phyloP scores from a whole-genome alignment of 2,329 filamentous ascomycete species.

The Colletotrichum chlorophyti region DNA sequence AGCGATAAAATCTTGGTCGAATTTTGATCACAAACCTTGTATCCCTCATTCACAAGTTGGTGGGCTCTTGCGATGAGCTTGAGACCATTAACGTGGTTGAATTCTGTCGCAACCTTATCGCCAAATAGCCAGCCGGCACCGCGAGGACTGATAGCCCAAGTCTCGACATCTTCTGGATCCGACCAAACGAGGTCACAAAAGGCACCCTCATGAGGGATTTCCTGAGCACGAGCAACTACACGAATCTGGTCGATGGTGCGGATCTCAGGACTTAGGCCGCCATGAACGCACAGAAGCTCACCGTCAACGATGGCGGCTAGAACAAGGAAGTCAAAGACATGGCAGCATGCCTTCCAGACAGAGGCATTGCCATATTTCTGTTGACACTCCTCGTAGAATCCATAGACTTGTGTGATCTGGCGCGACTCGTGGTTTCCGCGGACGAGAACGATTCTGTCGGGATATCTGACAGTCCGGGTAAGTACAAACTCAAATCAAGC shows the following conservation, averaged over 20 bases:
- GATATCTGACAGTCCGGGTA: slow-evolving; percentile 72
- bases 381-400: slow-evolving; percentile 98
- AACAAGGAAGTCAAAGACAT: slow-evolving; percentile 98
- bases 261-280: slow-evolving; percentile 87
- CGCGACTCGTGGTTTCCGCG: slow-evolving; percentile 97
- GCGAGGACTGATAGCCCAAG: slow-evolving; percentile 92
- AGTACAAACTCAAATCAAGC: slow-evolving; percentile 26
- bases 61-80: slow-evolving; percentile 97
- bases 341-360: slow-evolving; percentile 99
- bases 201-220: slow-evolving; percentile 97
- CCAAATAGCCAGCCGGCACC: slow-evolving; percentile 99
- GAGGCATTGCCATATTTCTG: slow-evolving; percentile 98
- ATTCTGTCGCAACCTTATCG: slow-evolving; percentile 96
- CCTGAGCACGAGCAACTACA: slow-evolving; percentile 95
- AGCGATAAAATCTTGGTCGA: slow-evolving; percentile 28
- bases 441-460: slow-evolving; percentile 92
- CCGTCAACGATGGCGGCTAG: slow-evolving; percentile 97
- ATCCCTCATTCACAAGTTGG: slow-evolving; percentile 97
- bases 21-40: slow-evolving; percentile 69
- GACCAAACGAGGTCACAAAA: slow-evolving; percentile 99
- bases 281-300: slow-evolving; percentile 97
- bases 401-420: slow-evolving; percentile 97
- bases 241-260: slow-evolving; percentile 99
- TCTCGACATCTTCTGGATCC: slow-evolving; percentile 95
- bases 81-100: slow-evolving; percentile 95